phyloP scores from a whole-genome alignment of 2,329 filamentous ascomycete genomes.

The Bisporella sp. region DNA sequence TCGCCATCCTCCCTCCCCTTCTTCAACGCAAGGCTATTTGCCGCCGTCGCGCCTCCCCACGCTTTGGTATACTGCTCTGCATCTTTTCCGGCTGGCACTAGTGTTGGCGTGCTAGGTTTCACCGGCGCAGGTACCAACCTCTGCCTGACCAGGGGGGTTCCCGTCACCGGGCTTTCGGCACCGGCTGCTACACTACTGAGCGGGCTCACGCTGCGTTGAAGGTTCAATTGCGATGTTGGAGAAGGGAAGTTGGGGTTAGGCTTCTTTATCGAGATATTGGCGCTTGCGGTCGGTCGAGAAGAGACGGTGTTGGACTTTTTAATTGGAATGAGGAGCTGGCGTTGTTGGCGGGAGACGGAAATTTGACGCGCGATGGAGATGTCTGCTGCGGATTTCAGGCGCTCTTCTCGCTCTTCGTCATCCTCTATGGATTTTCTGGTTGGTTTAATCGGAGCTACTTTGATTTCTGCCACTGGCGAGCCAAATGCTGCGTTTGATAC shows the following conservation, averaged over 20 bases:
- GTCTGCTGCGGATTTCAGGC: constrained; percentile 50
- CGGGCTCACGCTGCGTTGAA: constrained; percentile 11
- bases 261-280: not conserved
- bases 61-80: constrained; percentile 1
- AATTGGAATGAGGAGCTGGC: constrained; percentile 49
- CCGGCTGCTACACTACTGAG: constrained; percentile 13
- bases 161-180: not conserved
- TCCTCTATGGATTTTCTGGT: not conserved
- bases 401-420: constrained; percentile 34
- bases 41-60: constrained; percentile 9
- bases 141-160: not conserved
- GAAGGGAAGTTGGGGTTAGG: constrained; percentile 8
- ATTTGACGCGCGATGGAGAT: constrained; percentile 64
- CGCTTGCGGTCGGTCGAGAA: not conserved
- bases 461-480: not conserved
- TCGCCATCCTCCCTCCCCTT: not conserved
- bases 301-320: constrained; percentile 16
- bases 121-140: constrained; percentile 12
- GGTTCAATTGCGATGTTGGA: constrained; percentile 1
- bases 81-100: constrained; percentile 18
- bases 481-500: constrained; percentile 1
- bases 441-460: not conserved
- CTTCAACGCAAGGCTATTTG: not conserved
- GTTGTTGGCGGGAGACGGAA: constrained; percentile 55
- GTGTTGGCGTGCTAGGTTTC: constrained; percentile 19